Conservation (phyloP, 495 filamentous ascomycete species). For the Penicillium lividum region DNA sequence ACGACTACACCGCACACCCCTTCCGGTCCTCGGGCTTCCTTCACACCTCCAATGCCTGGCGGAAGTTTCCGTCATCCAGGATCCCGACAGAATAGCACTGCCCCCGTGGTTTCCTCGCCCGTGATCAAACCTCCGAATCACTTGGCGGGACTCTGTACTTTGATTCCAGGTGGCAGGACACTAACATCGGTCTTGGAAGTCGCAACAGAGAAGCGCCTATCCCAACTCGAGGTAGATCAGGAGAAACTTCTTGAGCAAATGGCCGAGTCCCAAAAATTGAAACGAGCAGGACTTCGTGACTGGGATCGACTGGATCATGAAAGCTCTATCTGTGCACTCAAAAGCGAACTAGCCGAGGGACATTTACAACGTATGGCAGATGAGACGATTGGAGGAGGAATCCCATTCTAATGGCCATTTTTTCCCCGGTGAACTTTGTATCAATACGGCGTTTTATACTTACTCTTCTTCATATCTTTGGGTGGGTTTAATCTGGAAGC, state of each 20-base stretch:
- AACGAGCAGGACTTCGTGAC: slow-evolving; percentile 52
- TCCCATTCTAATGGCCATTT: slow-evolving; percentile 37
- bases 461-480: too few relatives aligned
- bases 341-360: slow-evolving; percentile 63
- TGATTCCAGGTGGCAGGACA: slow-evolving; percentile 53
- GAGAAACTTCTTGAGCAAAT: slow-evolving; percentile 56
- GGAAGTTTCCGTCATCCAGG: slow-evolving; percentile 43
- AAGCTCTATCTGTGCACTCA: slow-evolving; percentile 57
- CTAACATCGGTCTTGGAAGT: slow-evolving; percentile 41
- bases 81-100: slow-evolving; percentile 49
- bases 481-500: too few relatives aligned
- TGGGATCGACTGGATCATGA: slow-evolving; percentile 63
- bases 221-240: slow-evolving; percentile 55
- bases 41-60: slow-evolving; percentile 25
- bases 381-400: slow-evolving; percentile 47
- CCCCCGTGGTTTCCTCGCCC: slow-evolving; percentile 49
- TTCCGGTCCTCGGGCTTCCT: slow-evolving; percentile 45
- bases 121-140: slow-evolving; percentile 54
- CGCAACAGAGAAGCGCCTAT: slow-evolving; percentile 47
- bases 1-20: slow-evolving; percentile 37
- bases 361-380: slow-evolving; percentile 58
- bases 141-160: slow-evolving; percentile 50
- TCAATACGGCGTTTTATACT: neutral
- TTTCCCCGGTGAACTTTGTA: neutral
- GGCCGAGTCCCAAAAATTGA: slow-evolving; percentile 55